phyloP scores from a whole-genome alignment of 2,329 filamentous ascomycete species.

The Fusarium camptoceras region DNA sequence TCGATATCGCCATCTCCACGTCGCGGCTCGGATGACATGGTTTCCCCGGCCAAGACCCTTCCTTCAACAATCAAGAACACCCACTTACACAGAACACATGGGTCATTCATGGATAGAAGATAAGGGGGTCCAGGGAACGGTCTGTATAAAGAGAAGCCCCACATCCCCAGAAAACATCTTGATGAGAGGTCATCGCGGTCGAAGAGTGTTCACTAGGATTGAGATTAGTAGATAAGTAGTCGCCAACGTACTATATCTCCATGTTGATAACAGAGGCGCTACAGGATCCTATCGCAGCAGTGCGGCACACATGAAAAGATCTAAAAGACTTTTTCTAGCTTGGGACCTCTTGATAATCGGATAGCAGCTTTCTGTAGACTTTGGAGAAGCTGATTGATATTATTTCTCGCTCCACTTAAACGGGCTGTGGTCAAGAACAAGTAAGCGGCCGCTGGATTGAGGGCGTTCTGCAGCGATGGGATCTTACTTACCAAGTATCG shows the following conservation, averaged over 20 bases:
- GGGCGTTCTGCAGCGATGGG: constrained; percentile 30
- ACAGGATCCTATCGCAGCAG: background rate
- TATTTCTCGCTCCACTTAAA: constrained; percentile 35
- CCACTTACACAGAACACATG: constrained; percentile 13
- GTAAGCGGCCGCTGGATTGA: constrained; percentile 46
- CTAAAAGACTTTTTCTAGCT: constrained; percentile 12
- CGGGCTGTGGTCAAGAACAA: constrained; percentile 39
- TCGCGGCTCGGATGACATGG: constrained; percentile 30
- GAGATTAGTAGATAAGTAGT: background rate
- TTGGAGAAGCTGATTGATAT: constrained; percentile 10
- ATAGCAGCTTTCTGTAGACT: background rate
- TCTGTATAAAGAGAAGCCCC: constrained; percentile 19
- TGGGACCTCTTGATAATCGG: constrained; percentile 1
- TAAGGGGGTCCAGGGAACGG: constrained; percentile 2
- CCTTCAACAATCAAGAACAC: constrained; percentile 19
- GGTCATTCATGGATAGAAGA: constrained; percentile 6
- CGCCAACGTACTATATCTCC: background rate
- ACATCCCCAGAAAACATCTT: constrained; percentile 22
- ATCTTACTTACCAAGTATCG: background rate
- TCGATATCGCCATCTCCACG: constrained; percentile 19
- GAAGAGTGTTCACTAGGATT: constrained; percentile 4
- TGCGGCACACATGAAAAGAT: background rate
- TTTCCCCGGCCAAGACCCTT: constrained; percentile 34
- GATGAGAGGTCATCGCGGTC: background rate
- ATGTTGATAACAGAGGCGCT: constrained; percentile 3